Base-by-base conservation (phyloP, 768 basidiomycete genomes). In the Panus rudis region DNA sequence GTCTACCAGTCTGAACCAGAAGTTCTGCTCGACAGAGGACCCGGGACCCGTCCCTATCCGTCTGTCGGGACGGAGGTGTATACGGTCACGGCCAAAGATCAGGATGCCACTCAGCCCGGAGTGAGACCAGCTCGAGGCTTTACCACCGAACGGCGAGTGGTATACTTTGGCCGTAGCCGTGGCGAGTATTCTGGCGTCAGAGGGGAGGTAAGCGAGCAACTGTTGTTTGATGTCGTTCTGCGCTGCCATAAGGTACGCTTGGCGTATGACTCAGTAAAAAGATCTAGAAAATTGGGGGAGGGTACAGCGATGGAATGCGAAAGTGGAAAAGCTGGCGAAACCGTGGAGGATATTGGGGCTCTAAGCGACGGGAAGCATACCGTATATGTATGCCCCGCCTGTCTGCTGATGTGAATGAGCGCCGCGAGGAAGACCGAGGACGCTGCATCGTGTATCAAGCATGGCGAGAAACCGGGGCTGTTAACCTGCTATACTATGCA, bases 1-100 rank as follows among this genome's bases (percentile, higher is more conserved):
- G 46, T 81, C 79, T 30, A 79, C 63, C 37, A 84, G 72, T 37
- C 79, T 71, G 60, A 84, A 83, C 81, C 81, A 84, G 52, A 73
- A 69, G 39, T 57, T 63, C 49, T 51, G 46, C 58, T 67, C 42
- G 54, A 56, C 21, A 56, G 58, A 43, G 49, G 59, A 42, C 38
- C 42, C 31, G 19, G 39, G 37, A 4, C 49, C 53, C 17, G 38
- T 19, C 17, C 44, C 50, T 10, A 49, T 20, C 50, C 54, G 46
- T 43, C 56, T 41, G 50, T 59, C 27, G 34, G 54, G 33, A 51
- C 47, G 28, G 47, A 42, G 30, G 10, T 40, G 25, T 39, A 27
- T 48, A 49, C 46, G 51, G 37, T 57, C 50, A 22, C 56, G 26
- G 12, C 70, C 71, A 47, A 85, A 81, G 20, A 76, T 70, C 23